These are phyloP conservation scores for Plasmodium knowlesi DNA, from an alignment of 169 alveolate genomes.

Conservation along the genomic window DNA sequence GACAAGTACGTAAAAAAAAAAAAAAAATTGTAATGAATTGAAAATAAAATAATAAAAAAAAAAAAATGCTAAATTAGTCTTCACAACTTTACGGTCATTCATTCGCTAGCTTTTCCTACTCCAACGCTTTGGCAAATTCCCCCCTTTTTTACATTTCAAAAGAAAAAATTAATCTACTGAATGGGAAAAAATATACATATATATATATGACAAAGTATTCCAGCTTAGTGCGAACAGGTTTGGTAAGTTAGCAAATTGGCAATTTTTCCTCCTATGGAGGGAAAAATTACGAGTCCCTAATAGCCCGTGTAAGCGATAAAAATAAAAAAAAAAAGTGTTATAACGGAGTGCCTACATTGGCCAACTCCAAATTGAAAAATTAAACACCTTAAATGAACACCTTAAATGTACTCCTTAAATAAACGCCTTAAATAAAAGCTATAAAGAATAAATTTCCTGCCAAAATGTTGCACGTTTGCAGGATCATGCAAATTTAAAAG, in stretches of 20 bases:
- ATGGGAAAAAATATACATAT: neutral
- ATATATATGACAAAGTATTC: neutral
- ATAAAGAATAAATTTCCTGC: neutral
- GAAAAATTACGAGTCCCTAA: neutral
- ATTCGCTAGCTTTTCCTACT: neutral
- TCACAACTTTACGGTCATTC: neutral
- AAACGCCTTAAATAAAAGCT: neutral
- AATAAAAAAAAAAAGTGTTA: neutral
- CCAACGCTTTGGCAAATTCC: neutral
- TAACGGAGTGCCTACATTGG: neutral
- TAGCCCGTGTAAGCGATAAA: neutral
- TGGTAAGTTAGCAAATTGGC: neutral
- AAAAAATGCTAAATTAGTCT: neutral
- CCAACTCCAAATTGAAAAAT: neutral
- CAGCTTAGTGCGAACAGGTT: neutral
- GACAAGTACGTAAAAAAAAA: neutral
- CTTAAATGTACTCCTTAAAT: neutral
- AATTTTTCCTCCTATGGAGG: neutral
- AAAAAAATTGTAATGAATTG: neutral
- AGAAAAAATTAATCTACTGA: neutral
- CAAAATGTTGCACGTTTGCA: neutral
- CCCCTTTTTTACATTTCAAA: neutral
- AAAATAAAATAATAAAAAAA: neutral
- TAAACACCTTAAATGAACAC: neutral
- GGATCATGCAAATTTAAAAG: neutral